Base-by-base conservation (phyloP, 2,329 filamentous ascomycete genomes). In the Fusarium denticulatum region DNA sequence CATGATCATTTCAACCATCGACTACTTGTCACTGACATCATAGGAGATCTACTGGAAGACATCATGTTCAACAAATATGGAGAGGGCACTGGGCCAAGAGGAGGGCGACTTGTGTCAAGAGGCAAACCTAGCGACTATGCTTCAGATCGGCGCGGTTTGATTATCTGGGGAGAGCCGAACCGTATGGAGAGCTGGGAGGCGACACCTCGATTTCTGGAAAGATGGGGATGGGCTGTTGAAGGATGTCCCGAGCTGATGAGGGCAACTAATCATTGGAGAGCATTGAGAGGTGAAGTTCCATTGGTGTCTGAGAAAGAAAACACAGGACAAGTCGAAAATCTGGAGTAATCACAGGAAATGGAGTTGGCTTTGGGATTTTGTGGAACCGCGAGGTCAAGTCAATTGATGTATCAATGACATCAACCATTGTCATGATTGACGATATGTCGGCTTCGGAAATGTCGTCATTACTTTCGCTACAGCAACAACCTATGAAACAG, bases 401-500 rank as follows among this genome's bases (percentile, higher is more conserved):
- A 45, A 66, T 55, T 28, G 52, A 36, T 18, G 36, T 37, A 13
- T 68, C 69, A 59, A 71, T 71, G 69, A 71, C 69, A 71, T 71
- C 69, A 71, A 71, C 52, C 56, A 71, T 63, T 24, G 37, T 6
- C 24, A 50, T 65, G 43, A 67, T 32, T 50, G 55, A 71, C 40
- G 50, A 40, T 56, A 39, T 36, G 24, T 47, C 7, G 47, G 36
- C 26, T 60, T 37, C 11, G 1, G 32, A 39, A 64, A 71, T 71
- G 69, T 71, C 69, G 69, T 71, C 69, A 71, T 71, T 49, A 58
- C 32, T 45, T 37, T 45, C 9, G 46, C n/a, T 47, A 30, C 39
- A 34, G 5, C 6, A 47, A 20, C 36, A 15, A 24, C 13, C 26
- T 20, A 40, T 22, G 49, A 50, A 18, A 43, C 30, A 50, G 22